These are phyloP conservation scores for Phylloporus sp. DNA, from an alignment of 768 basidiomycete species.

Conservation along the genomic window DNA sequence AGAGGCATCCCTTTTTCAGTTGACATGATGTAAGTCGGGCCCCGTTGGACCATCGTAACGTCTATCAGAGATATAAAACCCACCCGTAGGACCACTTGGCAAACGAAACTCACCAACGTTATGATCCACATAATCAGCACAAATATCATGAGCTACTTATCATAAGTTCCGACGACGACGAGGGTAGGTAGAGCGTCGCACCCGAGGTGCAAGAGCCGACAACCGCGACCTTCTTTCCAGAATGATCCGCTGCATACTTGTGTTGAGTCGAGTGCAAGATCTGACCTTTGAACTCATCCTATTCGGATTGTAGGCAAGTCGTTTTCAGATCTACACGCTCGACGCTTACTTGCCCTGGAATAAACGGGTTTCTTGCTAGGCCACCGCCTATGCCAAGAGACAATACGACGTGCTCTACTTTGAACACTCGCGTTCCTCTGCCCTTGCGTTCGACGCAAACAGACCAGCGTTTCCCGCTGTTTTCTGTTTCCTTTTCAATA, in stretches of 20 bases:
- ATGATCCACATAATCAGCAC: constrained; percentile 40
- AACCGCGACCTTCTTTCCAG: constrained; percentile 67
- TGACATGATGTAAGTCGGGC: constrained; percentile 51
- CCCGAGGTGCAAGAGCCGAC: constrained; percentile 63
- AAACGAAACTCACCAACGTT: constrained; percentile 37
- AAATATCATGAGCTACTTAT: constrained; percentile 44
- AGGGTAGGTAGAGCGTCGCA: constrained; percentile 24
- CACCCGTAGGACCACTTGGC: background rate
- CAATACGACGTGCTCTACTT: constrained; percentile 46
- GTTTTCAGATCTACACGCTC: background rate
- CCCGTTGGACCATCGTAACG: constrained; percentile 47
- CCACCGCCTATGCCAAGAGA: constrained; percentile 47
- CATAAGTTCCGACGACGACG: background rate
- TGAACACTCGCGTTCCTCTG: constrained; percentile 35
- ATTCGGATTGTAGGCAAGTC: constrained; percentile 1
- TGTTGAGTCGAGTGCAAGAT: constrained; percentile 57
- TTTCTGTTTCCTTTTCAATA: constrained; percentile 25
- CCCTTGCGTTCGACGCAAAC: constrained; percentile 36
- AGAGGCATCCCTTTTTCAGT: constrained; percentile 36
- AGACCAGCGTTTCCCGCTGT: constrained; percentile 38
- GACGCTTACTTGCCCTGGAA: constrained; percentile 39
- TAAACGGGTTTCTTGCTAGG: constrained; percentile 38
- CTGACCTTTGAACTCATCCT: constrained; percentile 60
- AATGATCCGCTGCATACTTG: constrained; percentile 48
- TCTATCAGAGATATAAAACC: constrained; percentile 26